phyloP scores from a whole-genome alignment of 345 rosid genomes.

The Rhodamnia rubescens region DNA sequence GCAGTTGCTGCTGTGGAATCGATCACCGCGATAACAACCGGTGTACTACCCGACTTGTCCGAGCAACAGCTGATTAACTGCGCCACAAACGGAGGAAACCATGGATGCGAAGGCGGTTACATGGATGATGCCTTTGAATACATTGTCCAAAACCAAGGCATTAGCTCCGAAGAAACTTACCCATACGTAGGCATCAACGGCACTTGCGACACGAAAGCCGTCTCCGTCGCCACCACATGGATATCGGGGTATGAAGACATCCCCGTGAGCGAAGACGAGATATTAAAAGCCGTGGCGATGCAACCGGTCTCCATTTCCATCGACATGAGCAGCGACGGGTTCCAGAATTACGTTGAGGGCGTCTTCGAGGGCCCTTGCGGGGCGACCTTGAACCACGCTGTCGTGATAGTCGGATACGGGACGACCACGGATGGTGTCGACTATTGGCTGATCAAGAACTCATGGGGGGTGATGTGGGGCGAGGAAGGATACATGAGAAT shows the following conservation, averaged over 20 bases:
- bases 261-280: conserved; percentile 32
- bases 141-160: conserved; percentile 15
- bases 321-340: conserved; percentile 6
- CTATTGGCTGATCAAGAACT: conserved; percentile 46
- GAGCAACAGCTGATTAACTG: conserved; percentile 64
- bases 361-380: conserved; percentile 23
- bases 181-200: conserved; percentile 12
- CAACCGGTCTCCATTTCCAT: conserved; percentile 51
- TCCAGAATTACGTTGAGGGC: conserved; percentile 23
- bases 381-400: conserved; percentile 24
- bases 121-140: conserved; percentile 20
- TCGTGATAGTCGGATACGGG: conserved; percentile 39
- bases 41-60: conserved; percentile 21
- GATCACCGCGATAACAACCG: conserved; percentile 21
- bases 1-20: neutral
- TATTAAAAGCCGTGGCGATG: conserved; percentile 36
- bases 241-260: conserved; percentile 34
- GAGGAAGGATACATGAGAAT: conserved; percentile 43
- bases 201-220: conserved; percentile 2
- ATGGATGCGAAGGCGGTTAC: conserved; percentile 33
- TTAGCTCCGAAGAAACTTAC: conserved; percentile 14
- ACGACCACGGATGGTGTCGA: conserved; percentile 8
- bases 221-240: neutral
- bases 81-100: neutral
- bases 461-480: conserved; percentile 45